phyloP scores from a whole-genome alignment of 225 moss, liverwort and hornwort genomes.

The Pseudoscleropodium purum region DNA sequence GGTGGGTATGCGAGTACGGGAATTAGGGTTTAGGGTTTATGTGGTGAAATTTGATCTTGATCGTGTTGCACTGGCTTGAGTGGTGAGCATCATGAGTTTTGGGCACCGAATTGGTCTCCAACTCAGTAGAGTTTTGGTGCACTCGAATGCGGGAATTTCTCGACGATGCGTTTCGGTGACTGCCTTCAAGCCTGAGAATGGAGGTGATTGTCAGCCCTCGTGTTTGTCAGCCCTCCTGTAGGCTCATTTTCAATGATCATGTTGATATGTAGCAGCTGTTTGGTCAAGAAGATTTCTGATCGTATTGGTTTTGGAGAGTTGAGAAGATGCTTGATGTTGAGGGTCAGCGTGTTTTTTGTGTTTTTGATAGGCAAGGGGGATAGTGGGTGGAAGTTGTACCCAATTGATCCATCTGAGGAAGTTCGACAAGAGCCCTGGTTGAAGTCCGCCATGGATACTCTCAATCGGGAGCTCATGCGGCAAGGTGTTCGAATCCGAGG shows the following conservation, averaged over 20 bases:
- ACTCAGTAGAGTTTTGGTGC: constrained; percentile 4
- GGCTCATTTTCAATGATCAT: not conserved
- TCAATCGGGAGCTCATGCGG: constrained; percentile 43
- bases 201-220: not conserved
- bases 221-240: not conserved
- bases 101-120: constrained; percentile 12
- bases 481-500: constrained; percentile 42
- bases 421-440: constrained; percentile 43
- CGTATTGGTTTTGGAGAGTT: not conserved
- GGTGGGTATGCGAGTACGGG: constrained; percentile 33
- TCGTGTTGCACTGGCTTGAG: not conserved
- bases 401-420: constrained; percentile 20
- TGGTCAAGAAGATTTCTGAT: not conserved
- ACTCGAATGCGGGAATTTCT: not conserved
- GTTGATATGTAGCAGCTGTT: not conserved
- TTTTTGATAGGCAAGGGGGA: constrained; percentile 10
- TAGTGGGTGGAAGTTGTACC: constrained; percentile 18
- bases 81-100: constrained; percentile 26
- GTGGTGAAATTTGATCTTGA: not conserved
- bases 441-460: constrained; percentile 47
- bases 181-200: constrained; percentile 8
- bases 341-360: not conserved
- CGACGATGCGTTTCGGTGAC: constrained; percentile 19
- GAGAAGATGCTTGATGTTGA: not conserved
- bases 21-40: not conserved